These are phyloP conservation scores for Russula foetens DNA, from an alignment of 768 basidiomycete genomes.

Conservation along the genomic window DNA sequence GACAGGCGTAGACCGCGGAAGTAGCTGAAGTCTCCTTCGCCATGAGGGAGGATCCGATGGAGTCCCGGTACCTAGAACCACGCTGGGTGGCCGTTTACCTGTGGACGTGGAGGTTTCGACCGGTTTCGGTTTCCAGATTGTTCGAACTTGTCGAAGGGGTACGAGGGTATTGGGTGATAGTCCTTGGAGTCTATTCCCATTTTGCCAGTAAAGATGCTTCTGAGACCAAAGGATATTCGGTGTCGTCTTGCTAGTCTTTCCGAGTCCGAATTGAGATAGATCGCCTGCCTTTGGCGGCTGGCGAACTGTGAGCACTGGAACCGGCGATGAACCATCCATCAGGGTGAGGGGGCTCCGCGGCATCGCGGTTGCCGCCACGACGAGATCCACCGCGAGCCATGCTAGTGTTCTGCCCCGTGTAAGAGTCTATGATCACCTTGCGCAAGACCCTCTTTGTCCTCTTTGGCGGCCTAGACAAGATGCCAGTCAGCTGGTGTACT, in stretches of 20 bases:
- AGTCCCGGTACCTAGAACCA: slow-evolving; percentile 40
- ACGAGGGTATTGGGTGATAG: slow-evolving; percentile 62
- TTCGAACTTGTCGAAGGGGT: slow-evolving; percentile 65
- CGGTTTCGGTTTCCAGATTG: slow-evolving; percentile 45
- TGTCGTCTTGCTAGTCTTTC: slow-evolving; percentile 66
- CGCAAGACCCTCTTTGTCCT: slow-evolving; percentile 53
- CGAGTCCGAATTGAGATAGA: slow-evolving; percentile 83
- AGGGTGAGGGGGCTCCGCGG: slow-evolving; percentile 49
- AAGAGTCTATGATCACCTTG: slow-evolving; percentile 67
- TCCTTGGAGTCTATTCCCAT: slow-evolving; percentile 44
- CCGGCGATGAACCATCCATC: slow-evolving; percentile 72
- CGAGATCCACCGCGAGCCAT: slow-evolving; percentile 91
- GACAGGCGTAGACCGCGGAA: slow-evolving; percentile 57
- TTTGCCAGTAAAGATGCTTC: slow-evolving; percentile 73
- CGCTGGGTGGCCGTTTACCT: slow-evolving; percentile 41
- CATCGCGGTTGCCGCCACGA: slow-evolving; percentile 65
- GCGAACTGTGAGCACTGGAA: slow-evolving; percentile 33
- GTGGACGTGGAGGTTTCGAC: slow-evolving; percentile 42
- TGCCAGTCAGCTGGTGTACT: too few relatives aligned
- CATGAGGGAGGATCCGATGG: slow-evolving; percentile 42
- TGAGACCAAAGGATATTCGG: slow-evolving; percentile 77
- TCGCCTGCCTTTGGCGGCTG: slow-evolving; percentile 76
- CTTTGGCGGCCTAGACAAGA: slow-evolving; percentile 43
- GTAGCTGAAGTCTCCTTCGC: slow-evolving; percentile 64
- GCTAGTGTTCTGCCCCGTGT: slow-evolving; percentile 48